These are phyloP conservation scores for Serendipita sp. DNA, from an alignment of 768 basidiomycete species.

Conservation along the genomic window DNA sequence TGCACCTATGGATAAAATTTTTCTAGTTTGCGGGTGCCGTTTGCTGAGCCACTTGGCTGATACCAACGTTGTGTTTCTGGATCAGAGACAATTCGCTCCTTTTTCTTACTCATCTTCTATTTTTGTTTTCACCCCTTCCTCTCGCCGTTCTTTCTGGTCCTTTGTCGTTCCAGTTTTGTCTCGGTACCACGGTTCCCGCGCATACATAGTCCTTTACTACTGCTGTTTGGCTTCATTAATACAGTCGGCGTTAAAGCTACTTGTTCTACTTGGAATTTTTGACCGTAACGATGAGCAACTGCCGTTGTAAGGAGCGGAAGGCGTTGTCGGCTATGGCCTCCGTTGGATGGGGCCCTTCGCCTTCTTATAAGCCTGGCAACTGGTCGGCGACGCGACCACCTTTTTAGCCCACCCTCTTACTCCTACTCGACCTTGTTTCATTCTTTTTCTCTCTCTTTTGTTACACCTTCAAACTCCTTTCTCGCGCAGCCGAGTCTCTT, in stretches of 20 bases:
- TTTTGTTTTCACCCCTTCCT: background rate
- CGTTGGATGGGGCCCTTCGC: background rate
- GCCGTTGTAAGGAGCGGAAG: background rate
- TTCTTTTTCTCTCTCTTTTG: background rate
- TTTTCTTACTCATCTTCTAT: background rate
- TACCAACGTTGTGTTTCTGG: background rate
- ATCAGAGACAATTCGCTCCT: background rate
- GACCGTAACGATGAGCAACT: background rate
- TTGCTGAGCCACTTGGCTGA: background rate
- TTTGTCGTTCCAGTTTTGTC: background rate
- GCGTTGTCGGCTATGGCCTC: background rate
- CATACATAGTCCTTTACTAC: no score
- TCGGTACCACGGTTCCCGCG: no score
- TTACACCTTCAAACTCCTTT: background rate
- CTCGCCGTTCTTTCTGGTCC: background rate
- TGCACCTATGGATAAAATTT: background rate
- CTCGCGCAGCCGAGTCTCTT: background rate
- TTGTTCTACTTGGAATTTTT: background rate
- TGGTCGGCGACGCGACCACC: background rate
- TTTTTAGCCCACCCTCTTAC: background rate
- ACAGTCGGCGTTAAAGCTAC: background rate
- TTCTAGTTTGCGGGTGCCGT: background rate
- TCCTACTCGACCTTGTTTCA: background rate
- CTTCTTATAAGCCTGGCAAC: background rate
- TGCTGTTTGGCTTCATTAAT: background rate